Base-by-base conservation (phyloP, 2,329 filamentous ascomycete genomes). In the Ceratocystiopsis sp. region DNA sequence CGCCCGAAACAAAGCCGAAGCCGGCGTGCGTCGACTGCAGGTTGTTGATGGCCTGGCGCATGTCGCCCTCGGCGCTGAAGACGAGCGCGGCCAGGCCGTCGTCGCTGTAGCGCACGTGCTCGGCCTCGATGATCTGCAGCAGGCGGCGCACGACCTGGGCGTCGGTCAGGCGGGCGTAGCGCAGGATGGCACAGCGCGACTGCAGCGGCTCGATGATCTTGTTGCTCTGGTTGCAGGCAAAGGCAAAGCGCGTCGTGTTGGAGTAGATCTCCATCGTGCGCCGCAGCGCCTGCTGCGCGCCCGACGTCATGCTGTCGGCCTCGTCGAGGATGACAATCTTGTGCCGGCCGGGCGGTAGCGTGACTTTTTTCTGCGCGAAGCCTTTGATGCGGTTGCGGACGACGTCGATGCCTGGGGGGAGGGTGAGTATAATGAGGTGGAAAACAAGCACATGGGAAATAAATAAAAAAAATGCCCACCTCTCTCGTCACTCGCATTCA, bases 141-240 rank as follows among this genome's bases (percentile, higher is more conserved):
- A 98, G 62, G 36, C 91, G 75, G 65, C 89, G 87, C 42, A 95
- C 85, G 21, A 98, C 78, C 59, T 98, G 89, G 13, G 75, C 80
- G 57, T 98, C 91, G 3, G 89, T 95, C 51, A 98, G 70, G 45
- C 89, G 80, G 32, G 87, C 80, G 61, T 95, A 98, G 46, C 91
- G 80, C 44, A 98, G 73, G 57, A 98, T 96, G 17, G 91, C 91
- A 59, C 91, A 98, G 54, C 91, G 78, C 16, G 87, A 95, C 61
- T 98, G 91, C 42, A 98, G 69, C n/a, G 91, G 91, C 61, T 98
- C 91, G 60, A 98, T 98, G 58, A 98, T 96, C 65, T 96, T 98
- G 67, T 96, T 98, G 49, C 83, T 91, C 66, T 94, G 85, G 61
- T 98, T 98, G 69, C 91, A 98, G 2, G 91, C 91, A 56, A 98